Percentiles rank a stretch among this genome's conserved stretches.
Conservation (phyloP, 2,329 filamentous ascomycete species). For the Ophiobolus disseminans region DNA sequence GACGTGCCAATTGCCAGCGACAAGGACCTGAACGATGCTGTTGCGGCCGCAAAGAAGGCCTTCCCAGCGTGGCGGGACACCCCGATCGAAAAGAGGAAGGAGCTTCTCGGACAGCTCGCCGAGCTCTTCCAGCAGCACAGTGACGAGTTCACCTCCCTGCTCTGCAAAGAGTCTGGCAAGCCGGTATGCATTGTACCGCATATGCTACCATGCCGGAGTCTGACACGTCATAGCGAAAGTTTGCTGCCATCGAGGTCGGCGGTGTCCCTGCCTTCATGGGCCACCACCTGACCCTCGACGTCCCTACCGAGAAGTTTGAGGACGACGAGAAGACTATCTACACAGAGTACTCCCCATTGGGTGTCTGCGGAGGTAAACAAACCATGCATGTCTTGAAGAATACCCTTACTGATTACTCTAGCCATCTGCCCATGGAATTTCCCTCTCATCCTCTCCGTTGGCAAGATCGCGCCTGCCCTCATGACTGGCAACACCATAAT, state of each 20-base stretch:
- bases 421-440: constrained; percentile 57
- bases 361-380: constrained; percentile 50
- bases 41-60: constrained; percentile 57
- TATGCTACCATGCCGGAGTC: background rate
- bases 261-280: constrained; percentile 45
- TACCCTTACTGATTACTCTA: constrained; percentile 1
- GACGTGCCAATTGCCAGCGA: constrained; percentile 59
- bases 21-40: constrained; percentile 60
- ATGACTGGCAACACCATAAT: constrained; percentile 65
- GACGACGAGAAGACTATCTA: constrained; percentile 57
- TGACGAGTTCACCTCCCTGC: constrained; percentile 39
- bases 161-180: constrained; percentile 48
- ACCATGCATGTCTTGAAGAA: background rate
- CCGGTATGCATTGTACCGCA: constrained; percentile 29
- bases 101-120: constrained; percentile 34
- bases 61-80: constrained; percentile 56
- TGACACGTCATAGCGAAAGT: constrained; percentile 44
- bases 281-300: constrained; percentile 45
- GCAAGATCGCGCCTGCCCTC: constrained; percentile 65
- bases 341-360: constrained; percentile 56
- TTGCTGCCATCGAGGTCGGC: constrained; percentile 51
- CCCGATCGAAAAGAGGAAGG: constrained; percentile 43
- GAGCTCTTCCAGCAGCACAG: constrained; percentile 34
- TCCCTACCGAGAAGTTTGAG: constrained; percentile 50
- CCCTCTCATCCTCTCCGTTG: constrained; percentile 59